Conservation (phyloP, 2,329 filamentous ascomycete species). For the Colletotrichum costaricense region DNA sequence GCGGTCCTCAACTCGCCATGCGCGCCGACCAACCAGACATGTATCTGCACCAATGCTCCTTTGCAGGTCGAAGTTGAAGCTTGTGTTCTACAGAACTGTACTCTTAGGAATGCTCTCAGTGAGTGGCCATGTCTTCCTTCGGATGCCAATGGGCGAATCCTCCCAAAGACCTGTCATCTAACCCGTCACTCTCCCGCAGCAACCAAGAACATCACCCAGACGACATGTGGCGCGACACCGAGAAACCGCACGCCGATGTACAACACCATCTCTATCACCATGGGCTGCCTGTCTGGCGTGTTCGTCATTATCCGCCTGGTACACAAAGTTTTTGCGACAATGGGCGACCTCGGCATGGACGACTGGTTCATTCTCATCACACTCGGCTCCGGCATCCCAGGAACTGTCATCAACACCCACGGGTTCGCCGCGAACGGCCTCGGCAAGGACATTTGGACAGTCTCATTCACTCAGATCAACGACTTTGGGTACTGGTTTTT, state of each 20-base stretch:
- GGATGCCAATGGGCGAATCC: not conserved
- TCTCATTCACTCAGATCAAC: constrained; percentile 53
- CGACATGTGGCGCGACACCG: constrained; percentile 41
- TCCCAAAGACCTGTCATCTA: not conserved
- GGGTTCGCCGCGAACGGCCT: constrained; percentile 53
- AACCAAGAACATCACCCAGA: constrained; percentile 39
- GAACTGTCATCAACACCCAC: constrained; percentile 45
- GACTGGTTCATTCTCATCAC: constrained; percentile 49
- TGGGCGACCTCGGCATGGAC: constrained; percentile 50
- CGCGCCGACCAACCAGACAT: constrained; percentile 41
- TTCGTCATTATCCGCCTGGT: constrained; percentile 56
- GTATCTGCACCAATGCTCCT: constrained; percentile 44
- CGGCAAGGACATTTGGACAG: constrained; percentile 63
- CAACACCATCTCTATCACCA: constrained; percentile 45
- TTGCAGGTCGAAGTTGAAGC: constrained; percentile 41
- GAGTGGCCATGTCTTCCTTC: constrained; percentile 21
- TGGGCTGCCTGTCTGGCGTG: constrained; percentile 49
- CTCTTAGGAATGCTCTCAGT: constrained; percentile 46
- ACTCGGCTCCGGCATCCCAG: constrained; percentile 43
- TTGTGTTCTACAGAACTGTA: constrained; percentile 45
- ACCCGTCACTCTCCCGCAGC: constrained; percentile 7
- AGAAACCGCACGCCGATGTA: constrained; percentile 48
- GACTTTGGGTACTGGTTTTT: constrained; percentile 57
- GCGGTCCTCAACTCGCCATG: constrained; percentile 43
- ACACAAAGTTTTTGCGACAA: constrained; percentile 48